Base-by-base conservation (phyloP, 345 rosid species). In the Moricandia arvensis region DNA sequence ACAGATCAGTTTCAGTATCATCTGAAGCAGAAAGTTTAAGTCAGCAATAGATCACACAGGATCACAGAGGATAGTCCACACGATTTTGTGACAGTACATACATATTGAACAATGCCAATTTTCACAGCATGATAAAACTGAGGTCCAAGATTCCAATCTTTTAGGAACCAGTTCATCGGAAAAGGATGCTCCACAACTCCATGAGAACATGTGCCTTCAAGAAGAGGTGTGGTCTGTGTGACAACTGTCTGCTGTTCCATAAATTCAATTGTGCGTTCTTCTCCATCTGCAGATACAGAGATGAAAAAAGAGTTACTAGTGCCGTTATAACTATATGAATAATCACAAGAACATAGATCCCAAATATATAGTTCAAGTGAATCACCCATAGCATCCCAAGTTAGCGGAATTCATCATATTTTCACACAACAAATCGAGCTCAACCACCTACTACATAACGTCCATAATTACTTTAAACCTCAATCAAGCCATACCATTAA, bases 41-140 rank as follows among this genome's bases (percentile, higher is more conserved):
- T 43, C 8, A 21, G 41, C 41, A 62, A 63, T 21, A 72, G 61
- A 57, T 8, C 58, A 53, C 3, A 57, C 27, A 29, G 18, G 21
- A 26, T 13, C 58, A 53, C 3, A 57, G 31, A 29, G 18, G 21
- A 26, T 13, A 29, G 16, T 71, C 38, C 62, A 67, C 29, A 7
- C 4, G 8, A 53, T 41, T 27, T 63, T 64, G 18, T 71, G 68
- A 26, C 62, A 78, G 64, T 16, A 45, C 97, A 53, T 87, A 95
- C 98, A 89, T 95, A 95, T 77, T 95, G 99, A 76, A 95, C 99
- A 17, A 95, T 95, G 85, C 99, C 99, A 79, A 95, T 85, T 88
- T 95, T 95, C 64, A 95, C 97, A 72, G 98, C 90, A 64, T 92
- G 59, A 80, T 95, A 95, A 83, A 95, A 95, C 79, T 86, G 85